A percentile compares a stretch with the other conserved stretches of the same genome.
phyloP scores from a whole-genome alignment of 78 protist species.

The Dictyostelium citrinum region DNA sequence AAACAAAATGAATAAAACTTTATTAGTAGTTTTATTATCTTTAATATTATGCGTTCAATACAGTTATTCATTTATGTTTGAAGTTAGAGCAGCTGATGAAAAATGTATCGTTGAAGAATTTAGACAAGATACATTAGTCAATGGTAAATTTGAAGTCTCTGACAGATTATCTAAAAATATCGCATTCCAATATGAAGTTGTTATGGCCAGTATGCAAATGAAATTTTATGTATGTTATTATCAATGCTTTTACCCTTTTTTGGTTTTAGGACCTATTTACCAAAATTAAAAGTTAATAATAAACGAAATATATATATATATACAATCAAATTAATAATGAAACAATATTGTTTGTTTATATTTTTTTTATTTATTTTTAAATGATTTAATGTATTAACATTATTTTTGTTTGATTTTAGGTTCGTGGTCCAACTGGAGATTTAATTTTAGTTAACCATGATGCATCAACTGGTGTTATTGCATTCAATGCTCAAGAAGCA shows the following conservation, averaged over 20 bases:
- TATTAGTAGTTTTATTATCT: not conserved
- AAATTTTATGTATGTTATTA: constrained; percentile 42
- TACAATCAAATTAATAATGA: too few species aligned
- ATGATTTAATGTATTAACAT: not conserved
- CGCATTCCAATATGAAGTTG: constrained; percentile 53
- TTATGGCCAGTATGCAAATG: constrained; percentile 54
- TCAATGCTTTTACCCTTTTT: too few species aligned
- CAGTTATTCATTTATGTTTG: constrained; percentile 67
- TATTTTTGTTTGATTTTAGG: not conserved
- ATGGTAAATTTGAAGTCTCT: constrained; percentile 53
- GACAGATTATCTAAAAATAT: constrained; percentile 58
- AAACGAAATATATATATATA: too few species aligned
- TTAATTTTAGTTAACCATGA: constrained; percentile 39
- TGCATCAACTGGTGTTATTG: constrained; percentile 32
- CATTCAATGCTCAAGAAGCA: constrained; percentile 64
- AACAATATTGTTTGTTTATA: not conserved
- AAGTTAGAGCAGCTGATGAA: constrained; percentile 65
- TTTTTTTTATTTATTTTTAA: not conserved
- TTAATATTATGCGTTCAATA: constrained; percentile 25
- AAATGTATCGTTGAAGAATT: constrained; percentile 62
- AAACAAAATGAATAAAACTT: not conserved
- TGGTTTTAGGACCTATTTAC: too few species aligned
- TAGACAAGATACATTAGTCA: constrained; percentile 65
- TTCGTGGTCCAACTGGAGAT: constrained; percentile 51
- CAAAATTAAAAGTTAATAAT: too few species aligned